Base-by-base conservation (phyloP, 768 basidiomycete species). In the Pholiota microspora region DNA sequence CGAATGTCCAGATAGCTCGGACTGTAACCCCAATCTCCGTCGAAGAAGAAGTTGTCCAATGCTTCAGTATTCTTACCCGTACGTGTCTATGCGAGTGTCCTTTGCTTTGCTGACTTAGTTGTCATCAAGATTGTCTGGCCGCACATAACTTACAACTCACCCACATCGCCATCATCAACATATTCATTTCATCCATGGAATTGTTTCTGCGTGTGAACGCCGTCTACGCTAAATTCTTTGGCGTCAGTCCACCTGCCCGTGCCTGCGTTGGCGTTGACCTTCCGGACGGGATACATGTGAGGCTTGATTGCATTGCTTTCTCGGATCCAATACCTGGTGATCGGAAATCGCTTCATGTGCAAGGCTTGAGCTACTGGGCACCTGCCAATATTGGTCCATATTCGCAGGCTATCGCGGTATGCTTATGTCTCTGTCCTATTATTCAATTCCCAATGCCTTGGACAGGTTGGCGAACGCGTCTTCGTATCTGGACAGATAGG, bases 321-420 rank as follows among this genome's bases (percentile, higher is more conserved):
- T 66, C 71, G 4, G 77, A 79, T 63, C 59, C 53, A 7, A 64
- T 53, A 16, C 45, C 64, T 5, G 47, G 63, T 4, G 78, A 83
- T 52, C 75, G 95, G 40, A 82, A 82, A 52, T 87, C 92, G 0
- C 76, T 98, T 42, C 97, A 99, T 65, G 97, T 99, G 2, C 97
- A 98, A 70, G 81, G 94, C 7, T 65, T 98, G 58, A 98, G 96
- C 69, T 98, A 98, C 65, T 99, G 97, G 97, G 97, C 95, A 24
- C 94, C 97, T 10, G 97, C 97, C 8, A 99, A 98, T 67, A 98
- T 99, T 51, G 97, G 97, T 0, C 97, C 97, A 3, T 99, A 99
- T 69, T 97, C 94, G 3, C 97, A 99, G 71, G 89, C 93, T 1
- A 82, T 98, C 59, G 76, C 78, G 49, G 96, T 95, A 50, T 62